Base-by-base conservation (phyloP, 2,329 filamentous ascomycete species). In the Fusarium secorum region DNA sequence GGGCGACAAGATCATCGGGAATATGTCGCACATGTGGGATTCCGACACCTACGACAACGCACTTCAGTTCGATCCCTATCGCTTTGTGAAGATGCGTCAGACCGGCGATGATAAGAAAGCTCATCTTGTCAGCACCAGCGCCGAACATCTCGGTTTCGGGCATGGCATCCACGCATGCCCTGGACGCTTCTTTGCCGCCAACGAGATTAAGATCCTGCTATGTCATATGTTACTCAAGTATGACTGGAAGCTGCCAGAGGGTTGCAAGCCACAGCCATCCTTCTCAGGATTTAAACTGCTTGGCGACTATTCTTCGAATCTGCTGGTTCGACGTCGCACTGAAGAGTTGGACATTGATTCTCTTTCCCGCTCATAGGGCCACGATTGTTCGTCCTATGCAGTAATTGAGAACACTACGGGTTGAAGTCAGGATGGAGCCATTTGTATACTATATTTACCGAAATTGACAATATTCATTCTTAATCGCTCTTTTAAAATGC, bases 121-220 rank as follows among this genome's bases (percentile, higher is more conserved):
- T 4, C 83, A 83, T 68, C 81, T 89, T 74, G 84, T 87, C 6
- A 84, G 83, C 10, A 88, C 86, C 1, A 83, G 81, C n/a, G 76
- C 83, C 5, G 75, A 80, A 7, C 83, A 86, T 20, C 71, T 88
- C 18, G 79, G 83, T 0, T 89, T 89, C 71, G 86, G 87, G 0
- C 84, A 88, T 57, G 87, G 87, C 2, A 77, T 83, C 44, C 86
- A 89, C 74, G 85, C 83, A 3, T 85, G 86, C 52, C 83, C 85
- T 0, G 86, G 86, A 0, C 81, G 86, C 2, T 88, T 88, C 77
- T 87, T 88, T 64, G 85, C 86, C 0, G 81, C 83, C 0, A 83
- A 85, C 36, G 85, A 86, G 76, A 77, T 86, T 24, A 88, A 88
- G 76, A 83, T 88, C 68, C 76, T 85, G 4, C 56, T 88, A 2